Base-by-base conservation (phyloP, 2,329 filamentous ascomycete species). In the Nothopassalora personata region DNA sequence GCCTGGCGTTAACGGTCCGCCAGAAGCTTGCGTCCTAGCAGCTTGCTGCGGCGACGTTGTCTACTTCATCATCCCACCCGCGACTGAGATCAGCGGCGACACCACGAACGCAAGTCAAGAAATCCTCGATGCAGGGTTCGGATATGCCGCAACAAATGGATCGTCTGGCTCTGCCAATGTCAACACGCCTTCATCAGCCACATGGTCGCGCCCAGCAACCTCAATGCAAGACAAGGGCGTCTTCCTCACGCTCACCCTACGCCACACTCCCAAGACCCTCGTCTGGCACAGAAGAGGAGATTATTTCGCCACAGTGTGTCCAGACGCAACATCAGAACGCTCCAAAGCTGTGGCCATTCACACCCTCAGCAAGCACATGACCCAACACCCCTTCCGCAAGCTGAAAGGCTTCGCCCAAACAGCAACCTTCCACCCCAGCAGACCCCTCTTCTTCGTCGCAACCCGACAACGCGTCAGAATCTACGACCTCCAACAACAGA, bases 211-310 rank as follows among this genome's bases (percentile, higher is more conserved):
- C 15, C 92, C 94, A 1, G 86, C 87, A 39, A 75, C 83, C 2
- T 82, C 84, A 50, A 82, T 96, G 3, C 86, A 91, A 68, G 86
- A 89, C 56, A 84, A 87, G 59, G 89, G 92, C 50, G 88, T 97
- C 2, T 81, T 92, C 45, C 83, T 95, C 60, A 88, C 90, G 70
- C 84, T 90, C 57, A 91, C 90, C 6, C 87, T 97, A 11, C 85
- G 67, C 56, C 65, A 65, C 6, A 63, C 67, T 4, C 85, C 96
- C 71, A 97, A 96, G 78, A 87, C 90, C 13, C 86, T 99, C 68
- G 88, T 86, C 72, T 99, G 93, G 91, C 95, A 99, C 76, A 84
- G 93, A 60, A 86, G 90, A 61, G 94, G 94, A 67, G 93, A 97
- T 73, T 97, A 97, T 78, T 88, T 99, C 70, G 88, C 90, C 66